Conservation (phyloP, 495 filamentous ascomycete genomes). For the Annulohypoxylon moriforme region DNA sequence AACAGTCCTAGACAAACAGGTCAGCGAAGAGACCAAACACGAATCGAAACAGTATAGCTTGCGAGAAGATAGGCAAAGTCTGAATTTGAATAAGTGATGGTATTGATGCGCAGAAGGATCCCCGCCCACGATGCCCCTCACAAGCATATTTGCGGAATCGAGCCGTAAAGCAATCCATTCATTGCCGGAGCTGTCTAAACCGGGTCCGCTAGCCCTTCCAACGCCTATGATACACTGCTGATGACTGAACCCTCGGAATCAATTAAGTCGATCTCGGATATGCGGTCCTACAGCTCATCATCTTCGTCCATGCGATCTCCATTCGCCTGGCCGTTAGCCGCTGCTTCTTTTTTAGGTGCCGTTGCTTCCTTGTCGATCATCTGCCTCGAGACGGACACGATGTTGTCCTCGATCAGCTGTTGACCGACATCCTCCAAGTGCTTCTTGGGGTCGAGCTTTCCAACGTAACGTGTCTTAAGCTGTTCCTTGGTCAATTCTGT, state of each 20-base stretch:
- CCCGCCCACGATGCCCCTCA: constrained; percentile 14
- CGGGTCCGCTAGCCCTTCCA: constrained; percentile 46
- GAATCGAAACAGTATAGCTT: background rate
- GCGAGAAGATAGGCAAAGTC: background rate
- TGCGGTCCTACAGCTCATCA: constrained; percentile 54
- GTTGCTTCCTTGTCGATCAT: constrained; percentile 99
- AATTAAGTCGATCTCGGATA: constrained; percentile 27
- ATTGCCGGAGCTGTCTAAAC: constrained; percentile 40
- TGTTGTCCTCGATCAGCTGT: constrained; percentile 97
- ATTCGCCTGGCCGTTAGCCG: constrained; percentile 64
- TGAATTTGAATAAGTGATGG: background rate
- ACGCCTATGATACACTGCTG: constrained; percentile 51
- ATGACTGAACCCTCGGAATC: constrained; percentile 27
- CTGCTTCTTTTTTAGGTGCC: constrained; percentile 64
- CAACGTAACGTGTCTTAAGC: constrained; percentile 98
- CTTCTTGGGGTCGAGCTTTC: constrained; percentile 99
- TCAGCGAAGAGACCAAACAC: background rate
- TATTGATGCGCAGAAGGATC: constrained; percentile 9
- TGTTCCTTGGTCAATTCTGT: constrained; percentile 96
- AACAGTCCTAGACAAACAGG: constrained; percentile 6
- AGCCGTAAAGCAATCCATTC: constrained; percentile 30
- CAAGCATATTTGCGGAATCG: constrained; percentile 13
- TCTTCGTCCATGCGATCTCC: constrained; percentile 68
- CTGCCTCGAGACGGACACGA: constrained; percentile 92
- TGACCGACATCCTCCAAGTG: constrained; percentile 97